A percentile compares a stretch with the other conserved stretches of the same genome.
phyloP scores from a whole-genome alignment of 2,329 filamentous ascomycete genomes.

The Diplodia corticola region DNA sequence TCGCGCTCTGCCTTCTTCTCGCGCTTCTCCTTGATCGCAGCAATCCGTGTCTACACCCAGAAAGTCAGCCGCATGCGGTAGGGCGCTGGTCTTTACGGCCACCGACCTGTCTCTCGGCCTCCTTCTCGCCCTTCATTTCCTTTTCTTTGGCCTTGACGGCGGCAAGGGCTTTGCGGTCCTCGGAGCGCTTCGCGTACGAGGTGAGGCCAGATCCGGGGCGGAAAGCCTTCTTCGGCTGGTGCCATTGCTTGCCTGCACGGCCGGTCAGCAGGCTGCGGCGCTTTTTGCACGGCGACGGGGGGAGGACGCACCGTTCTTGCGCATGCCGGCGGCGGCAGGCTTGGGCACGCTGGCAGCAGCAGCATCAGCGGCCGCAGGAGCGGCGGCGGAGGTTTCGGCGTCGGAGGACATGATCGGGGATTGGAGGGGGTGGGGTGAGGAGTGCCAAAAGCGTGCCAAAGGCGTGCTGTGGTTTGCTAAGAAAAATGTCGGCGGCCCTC shows the following conservation, averaged over 20 bases:
- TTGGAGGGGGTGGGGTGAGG: slow-evolving; percentile 13
- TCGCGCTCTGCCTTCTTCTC: slow-evolving; percentile 91
- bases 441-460: neutral
- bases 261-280: slow-evolving; percentile 16
- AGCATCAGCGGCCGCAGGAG: slow-evolving; percentile 27
- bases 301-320: slow-evolving; percentile 70
- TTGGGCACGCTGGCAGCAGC: slow-evolving; percentile 36
- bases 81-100: neutral
- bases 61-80: neutral
- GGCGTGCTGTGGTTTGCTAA: slow-evolving; percentile 11
- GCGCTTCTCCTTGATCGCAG: slow-evolving; percentile 80
- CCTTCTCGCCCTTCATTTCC: slow-evolving; percentile 95
- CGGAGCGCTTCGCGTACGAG: slow-evolving; percentile 74
- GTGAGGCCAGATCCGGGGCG: slow-evolving; percentile 76
- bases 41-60: slow-evolving; percentile 64
- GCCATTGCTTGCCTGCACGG: slow-evolving; percentile 87
- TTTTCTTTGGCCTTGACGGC: slow-evolving; percentile 91
- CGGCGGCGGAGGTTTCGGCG: slow-evolving; percentile 6
- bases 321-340: slow-evolving; percentile 59
- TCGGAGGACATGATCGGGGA: slow-evolving; percentile 15
- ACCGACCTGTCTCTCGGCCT: slow-evolving; percentile 77
- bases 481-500: slow-evolving; percentile 18
- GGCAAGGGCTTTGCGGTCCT: slow-evolving; percentile 66
- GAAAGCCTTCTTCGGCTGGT: slow-evolving; percentile 78
- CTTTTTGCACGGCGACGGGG: neutral